Base-by-base conservation (phyloP, 2,329 filamentous ascomycete genomes). In the Rasamsonia emersonii region DNA sequence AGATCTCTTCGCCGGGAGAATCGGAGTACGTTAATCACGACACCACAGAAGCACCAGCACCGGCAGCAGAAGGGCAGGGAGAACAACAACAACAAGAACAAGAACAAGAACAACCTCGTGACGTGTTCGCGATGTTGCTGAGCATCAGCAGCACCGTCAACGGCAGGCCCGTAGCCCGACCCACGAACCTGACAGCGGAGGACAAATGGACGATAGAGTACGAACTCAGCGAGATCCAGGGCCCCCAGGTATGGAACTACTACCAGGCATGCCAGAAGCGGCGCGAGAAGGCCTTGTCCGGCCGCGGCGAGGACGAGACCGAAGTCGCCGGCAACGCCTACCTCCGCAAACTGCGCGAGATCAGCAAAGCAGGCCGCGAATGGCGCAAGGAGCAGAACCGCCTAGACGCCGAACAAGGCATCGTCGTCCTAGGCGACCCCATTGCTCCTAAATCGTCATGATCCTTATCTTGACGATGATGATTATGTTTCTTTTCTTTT, bases 171-270 rank as follows among this genome's bases (percentile, higher is more conserved):
- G 73, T 85, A 1, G 50, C 62, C 0, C 77, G 86, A 3, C 82
- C 86, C 0, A 42, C 58, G 2, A 44, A 65, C 0, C 52, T 79
- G 27, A 55, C 31, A 0, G 18, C 46, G 9, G 13, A 46, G 0
- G 69, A 76, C 42, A 49, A 62, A 5, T 95, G 88, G 88, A 55
- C 62, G 0, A 64, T 95, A n/a, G 76, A 91, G 45, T 95, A 93
- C 57, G 70, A 77, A 20, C 61, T 95, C 28, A 69, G 71, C 27
- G 81, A 88, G 42, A 63, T 86, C 2, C 32, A 57, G 0, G 41
- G 56, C 3, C 24, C 41, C 0, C 60, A 64, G 7, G 73, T 71
- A 1, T 56, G 54, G 38, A 56, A 35, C 1, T 54, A 82, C 15
- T 86, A 86, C 52, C 24, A 49, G 1, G 61, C 67, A 30, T 64